Conservation (phyloP, 2,329 filamentous ascomycete genomes). For the Fusarium fracticaudum region DNA sequence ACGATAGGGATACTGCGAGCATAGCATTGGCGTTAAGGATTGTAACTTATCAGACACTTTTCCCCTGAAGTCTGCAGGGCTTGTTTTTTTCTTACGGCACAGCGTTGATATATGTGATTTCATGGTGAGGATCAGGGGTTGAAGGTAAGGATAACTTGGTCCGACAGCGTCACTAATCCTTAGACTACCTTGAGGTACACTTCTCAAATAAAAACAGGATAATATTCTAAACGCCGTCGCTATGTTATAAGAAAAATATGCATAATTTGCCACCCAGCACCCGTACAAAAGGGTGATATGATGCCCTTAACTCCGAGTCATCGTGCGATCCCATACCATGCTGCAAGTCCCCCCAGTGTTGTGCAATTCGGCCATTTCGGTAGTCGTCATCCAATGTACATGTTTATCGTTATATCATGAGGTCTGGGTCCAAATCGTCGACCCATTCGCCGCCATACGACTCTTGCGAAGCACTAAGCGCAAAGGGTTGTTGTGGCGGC, state of each 20-base stretch:
- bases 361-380: not conserved
- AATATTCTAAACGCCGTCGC: conserved; percentile 28
- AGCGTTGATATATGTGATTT: not conserved
- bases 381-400: conserved; percentile 13
- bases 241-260: conserved; percentile 16
- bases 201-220: conserved; percentile 1
- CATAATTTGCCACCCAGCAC: conserved; percentile 5
- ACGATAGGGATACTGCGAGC: conserved; percentile 19
- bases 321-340: not conserved
- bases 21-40: conserved; percentile 34
- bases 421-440: conserved; percentile 49
- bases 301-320: conserved; percentile 8
- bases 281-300: not conserved
- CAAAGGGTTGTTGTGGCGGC: conserved; percentile 4
- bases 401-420: conserved; percentile 40
- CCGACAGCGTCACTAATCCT: not conserved
- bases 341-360: not conserved
- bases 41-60: conserved; percentile 9
- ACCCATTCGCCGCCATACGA: conserved; percentile 53
- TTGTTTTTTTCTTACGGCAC: not conserved
- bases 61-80: not conserved
- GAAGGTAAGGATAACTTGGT: not conserved
- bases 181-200: not conserved
- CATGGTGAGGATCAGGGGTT: not conserved
- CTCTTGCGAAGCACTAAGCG: conserved; percentile 48